These are phyloP conservation scores for Grigorovia jiainica DNA, from an alignment of 805 yeast genomes.

Conservation along the genomic window DNA sequence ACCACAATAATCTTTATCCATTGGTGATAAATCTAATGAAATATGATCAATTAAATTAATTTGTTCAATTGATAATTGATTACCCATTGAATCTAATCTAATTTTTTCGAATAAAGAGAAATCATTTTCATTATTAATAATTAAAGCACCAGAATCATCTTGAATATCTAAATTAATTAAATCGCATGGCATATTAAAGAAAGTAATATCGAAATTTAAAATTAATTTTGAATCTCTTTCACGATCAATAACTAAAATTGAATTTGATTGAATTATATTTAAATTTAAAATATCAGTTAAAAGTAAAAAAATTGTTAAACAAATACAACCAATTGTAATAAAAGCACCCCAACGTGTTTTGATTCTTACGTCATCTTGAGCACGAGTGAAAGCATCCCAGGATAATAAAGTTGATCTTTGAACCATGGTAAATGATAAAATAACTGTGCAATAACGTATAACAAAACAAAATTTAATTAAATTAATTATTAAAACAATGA, in stretches of 20 bases:
- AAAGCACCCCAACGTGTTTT: slow-evolving; percentile 86
- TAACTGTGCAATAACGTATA: too few relatives aligned
- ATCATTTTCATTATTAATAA: slow-evolving; percentile 58
- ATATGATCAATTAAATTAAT: slow-evolving; percentile 40
- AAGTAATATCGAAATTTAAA: slow-evolving; percentile 70
- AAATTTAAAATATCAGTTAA: slow-evolving; percentile 71
- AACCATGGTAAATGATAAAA: too few relatives aligned
- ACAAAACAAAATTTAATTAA: too few relatives aligned
- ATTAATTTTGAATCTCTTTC: slow-evolving; percentile 66
- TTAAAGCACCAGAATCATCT: slow-evolving; percentile 82
- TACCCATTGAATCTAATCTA: slow-evolving; percentile 45
- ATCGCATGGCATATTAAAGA: slow-evolving; percentile 82
- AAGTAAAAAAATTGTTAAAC: slow-evolving; percentile 53
- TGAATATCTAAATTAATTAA: slow-evolving; percentile 70
- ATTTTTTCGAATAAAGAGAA: slow-evolving; percentile 64
- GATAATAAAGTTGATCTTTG: slow-evolving; percentile 35
- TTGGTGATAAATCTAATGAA: slow-evolving; percentile 84
- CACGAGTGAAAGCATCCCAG: slow-evolving; percentile 83
- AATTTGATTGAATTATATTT: slow-evolving; percentile 54
- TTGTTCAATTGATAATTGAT: slow-evolving; percentile 35
- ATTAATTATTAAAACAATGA: too few relatives aligned
- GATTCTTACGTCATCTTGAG: slow-evolving; percentile 86
- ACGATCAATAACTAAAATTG: slow-evolving; percentile 83
- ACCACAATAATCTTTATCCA: slow-evolving; percentile 61
- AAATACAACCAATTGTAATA: slow-evolving; percentile 63